These are phyloP conservation scores for Wickerhamomyces ciferrii DNA, from an alignment of 805 yeast genomes.

Conservation along the genomic window DNA sequence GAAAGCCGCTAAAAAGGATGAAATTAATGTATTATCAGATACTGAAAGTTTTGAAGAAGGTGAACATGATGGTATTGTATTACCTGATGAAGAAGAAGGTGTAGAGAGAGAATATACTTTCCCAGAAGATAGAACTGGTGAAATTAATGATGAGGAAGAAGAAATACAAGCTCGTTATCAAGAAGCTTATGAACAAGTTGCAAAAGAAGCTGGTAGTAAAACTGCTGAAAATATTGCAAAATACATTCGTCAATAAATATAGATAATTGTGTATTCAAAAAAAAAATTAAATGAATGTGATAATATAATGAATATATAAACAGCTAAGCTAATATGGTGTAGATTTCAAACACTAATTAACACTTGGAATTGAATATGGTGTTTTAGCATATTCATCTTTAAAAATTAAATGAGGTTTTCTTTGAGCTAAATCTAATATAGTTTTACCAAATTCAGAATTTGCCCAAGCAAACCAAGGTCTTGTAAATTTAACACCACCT, in stretches of 20 bases:
- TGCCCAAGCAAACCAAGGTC: conserved; percentile 96
- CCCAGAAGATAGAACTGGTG: conserved; percentile 61
- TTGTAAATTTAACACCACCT: conserved; percentile 46
- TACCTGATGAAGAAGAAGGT: conserved; percentile 43
- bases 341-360: neutral
- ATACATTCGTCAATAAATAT: conserved; percentile 42
- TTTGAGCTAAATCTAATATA: conserved; percentile 65
- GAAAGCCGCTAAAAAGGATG: conserved; percentile 18
- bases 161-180: conserved; percentile 66
- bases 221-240: conserved; percentile 72
- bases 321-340: neutral
- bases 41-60: conserved; percentile 41
- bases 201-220: conserved; percentile 55
- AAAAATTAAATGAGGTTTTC: conserved; percentile 71
- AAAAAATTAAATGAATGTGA: neutral
- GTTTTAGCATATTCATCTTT: conserved; percentile 27
- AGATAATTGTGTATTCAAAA: neutral
- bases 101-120: conserved; percentile 66
- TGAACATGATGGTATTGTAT: conserved; percentile 35
- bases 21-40: conserved; percentile 49
- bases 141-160: conserved; percentile 41
- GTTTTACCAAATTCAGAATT: conserved; percentile 89
- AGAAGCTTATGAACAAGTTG: conserved; percentile 59
- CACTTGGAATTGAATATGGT: neutral
- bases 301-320: neutral